These are phyloP conservation scores for Colletotrichum caudatum DNA, from an alignment of 2,329 filamentous ascomycete genomes.

Conservation along the genomic window DNA sequence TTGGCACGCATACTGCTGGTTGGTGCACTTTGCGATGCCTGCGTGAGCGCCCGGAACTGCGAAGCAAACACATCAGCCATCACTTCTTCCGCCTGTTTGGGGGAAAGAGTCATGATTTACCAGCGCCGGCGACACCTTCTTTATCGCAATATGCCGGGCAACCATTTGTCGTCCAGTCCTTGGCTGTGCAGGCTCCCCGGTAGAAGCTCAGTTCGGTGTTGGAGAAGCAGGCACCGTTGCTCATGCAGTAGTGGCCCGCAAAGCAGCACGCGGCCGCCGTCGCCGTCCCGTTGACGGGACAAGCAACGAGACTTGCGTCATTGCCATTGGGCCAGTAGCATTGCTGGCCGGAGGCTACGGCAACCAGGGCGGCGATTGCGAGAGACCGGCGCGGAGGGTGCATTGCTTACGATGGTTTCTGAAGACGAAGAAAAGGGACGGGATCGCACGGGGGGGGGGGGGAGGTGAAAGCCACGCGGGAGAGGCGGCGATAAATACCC, in stretches of 20 bases:
- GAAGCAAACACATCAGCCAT: neutral
- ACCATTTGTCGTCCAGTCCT: slow-evolving; percentile 4
- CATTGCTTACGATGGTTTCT: neutral
- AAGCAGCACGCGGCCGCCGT: slow-evolving; percentile 38
- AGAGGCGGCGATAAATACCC: slow-evolving; percentile 12
- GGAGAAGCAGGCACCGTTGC: slow-evolving; percentile 39
- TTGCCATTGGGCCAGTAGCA: slow-evolving; percentile 33
- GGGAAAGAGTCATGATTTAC: neutral
- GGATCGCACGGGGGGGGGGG: too few species aligned
- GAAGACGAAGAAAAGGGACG: neutral
- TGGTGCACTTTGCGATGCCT: slow-evolving; percentile 8
- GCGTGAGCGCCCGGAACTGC: slow-evolving; percentile 9
- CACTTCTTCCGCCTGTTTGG: neutral
- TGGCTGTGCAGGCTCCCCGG: slow-evolving; percentile 34
- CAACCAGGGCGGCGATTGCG: neutral
- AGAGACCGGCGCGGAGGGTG: slow-evolving; percentile 16
- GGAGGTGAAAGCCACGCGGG: neutral
- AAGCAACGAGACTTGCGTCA: neutral
- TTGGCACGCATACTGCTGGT: slow-evolving; percentile 18
- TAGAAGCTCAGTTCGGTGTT: slow-evolving; percentile 35
- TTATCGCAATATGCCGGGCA: slow-evolving; percentile 37
- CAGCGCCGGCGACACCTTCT: neutral
- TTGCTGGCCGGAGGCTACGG: slow-evolving; percentile 19
- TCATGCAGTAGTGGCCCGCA: slow-evolving; percentile 33
- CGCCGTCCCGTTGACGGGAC: slow-evolving; percentile 10